Percentiles rank a stretch among this genome's conserved stretches.
phyloP scores from a whole-genome alignment of 192 early-diverging fungal genomes.

The Coemansia sp. region DNA sequence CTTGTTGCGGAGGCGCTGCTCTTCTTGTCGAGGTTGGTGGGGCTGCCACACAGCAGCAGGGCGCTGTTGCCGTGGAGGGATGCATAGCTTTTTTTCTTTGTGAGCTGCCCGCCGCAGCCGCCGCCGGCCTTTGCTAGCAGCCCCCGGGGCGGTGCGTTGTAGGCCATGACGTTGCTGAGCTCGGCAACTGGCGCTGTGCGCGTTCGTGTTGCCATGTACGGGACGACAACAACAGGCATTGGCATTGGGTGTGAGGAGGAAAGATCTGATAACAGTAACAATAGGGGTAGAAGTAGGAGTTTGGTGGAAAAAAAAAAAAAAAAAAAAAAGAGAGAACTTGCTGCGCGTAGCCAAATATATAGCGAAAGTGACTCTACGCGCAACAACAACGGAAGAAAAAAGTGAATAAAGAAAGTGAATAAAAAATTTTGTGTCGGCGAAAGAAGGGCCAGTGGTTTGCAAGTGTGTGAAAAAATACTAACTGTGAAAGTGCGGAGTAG shows the following conservation, averaged over 20 bases:
- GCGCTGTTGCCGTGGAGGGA: constrained; percentile 3
- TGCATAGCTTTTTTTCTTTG: not conserved
- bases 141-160: constrained; percentile 18
- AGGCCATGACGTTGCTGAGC: constrained; percentile 38
- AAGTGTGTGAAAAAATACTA: not conserved
- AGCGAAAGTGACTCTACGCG: not conserved
- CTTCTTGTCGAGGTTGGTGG: not conserved
- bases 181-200: constrained; percentile 37
- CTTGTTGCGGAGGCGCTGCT: not conserved
- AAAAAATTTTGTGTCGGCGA: no score
- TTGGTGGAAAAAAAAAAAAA: no score
- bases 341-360: constrained; percentile 11
- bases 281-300: not conserved
- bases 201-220: constrained; percentile 12
- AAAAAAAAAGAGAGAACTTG: no score
- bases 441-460: not conserved
- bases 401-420: not conserved
- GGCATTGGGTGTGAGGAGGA: no score
- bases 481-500: not conserved
- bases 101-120: not conserved
- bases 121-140: constrained; percentile 3
- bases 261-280: not conserved
- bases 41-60: constrained; percentile 12
- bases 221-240: constrained; percentile 11
- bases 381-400: not conserved